Percentiles rank a stretch among this genome's conserved stretches.
Evolutionary conservation across 2,329 filamentous ascomycete genomes (phyloP).

Genomic region (Xylaria sp.): DNA sequence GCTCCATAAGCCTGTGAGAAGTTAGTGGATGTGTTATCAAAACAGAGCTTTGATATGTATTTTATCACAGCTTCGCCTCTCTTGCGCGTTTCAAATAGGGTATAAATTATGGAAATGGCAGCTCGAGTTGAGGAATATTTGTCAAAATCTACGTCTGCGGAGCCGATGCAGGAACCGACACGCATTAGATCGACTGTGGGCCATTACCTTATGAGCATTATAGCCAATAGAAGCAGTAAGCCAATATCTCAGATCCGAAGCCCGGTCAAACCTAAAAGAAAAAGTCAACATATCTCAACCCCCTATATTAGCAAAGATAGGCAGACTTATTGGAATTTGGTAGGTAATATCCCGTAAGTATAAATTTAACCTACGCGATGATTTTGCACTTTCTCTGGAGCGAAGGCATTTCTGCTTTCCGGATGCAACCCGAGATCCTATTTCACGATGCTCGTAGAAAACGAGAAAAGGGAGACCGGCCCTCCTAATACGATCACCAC

Average conservation of each 20-base stretch:
- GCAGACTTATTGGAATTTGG: neutral
- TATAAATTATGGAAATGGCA: conserved; percentile 4
- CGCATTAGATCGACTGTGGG: conserved; percentile 8
- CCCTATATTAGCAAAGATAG: neutral
- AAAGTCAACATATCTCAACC: neutral
- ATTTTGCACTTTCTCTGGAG: neutral
- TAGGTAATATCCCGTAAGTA: neutral
- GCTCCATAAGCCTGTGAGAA: neutral
- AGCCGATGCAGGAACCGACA: neutral
- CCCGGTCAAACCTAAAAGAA: neutral
- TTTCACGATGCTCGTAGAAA: conserved; percentile 17
- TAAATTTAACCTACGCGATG: neutral
- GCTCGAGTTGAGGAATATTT: neutral
- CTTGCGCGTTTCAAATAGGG: neutral
- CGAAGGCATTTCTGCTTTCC: neutral
- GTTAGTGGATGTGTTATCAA: neutral
- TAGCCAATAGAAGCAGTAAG: conserved; percentile 6
- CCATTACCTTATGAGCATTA: neutral
- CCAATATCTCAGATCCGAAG: conserved; percentile 20
- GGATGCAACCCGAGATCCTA: neutral
- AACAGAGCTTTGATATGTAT: neutral
- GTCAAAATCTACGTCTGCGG: neutral
- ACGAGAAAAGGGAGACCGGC: neutral
- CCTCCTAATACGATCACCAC: neutral
- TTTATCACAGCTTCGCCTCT: neutral